A percentile compares a stretch with the other conserved stretches of the same genome.
Evolutionary conservation across 148 eudicot species (phyloP).

Genomic region (Vaccinium darrowii): DNA sequence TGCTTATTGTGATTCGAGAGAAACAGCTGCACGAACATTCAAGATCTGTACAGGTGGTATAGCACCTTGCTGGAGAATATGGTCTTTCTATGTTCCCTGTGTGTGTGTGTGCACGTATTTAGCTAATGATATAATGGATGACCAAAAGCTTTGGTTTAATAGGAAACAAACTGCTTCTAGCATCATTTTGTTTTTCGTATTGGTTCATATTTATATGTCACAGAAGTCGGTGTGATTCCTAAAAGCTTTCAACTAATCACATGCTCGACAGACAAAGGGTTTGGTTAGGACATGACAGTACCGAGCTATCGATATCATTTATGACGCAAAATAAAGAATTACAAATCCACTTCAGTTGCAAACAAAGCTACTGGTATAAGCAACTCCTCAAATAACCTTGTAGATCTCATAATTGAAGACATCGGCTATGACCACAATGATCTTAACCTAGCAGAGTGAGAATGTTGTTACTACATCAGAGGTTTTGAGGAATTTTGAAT

Average conservation of each 20-base stretch:
- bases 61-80: not conserved
- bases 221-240: not conserved
- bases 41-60: not conserved
- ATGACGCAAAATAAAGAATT: not conserved
- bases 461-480: not conserved
- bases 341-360: not conserved
- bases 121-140: not conserved
- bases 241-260: not conserved
- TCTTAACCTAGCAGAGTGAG: not conserved
- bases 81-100: not conserved
- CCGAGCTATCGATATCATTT: not conserved
- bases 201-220: not conserved
- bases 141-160: not conserved
- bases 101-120: not conserved
- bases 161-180: not conserved
- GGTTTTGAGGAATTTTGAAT: conserved; percentile 1
- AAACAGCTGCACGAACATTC: not conserved
- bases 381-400: not conserved
- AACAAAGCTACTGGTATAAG: not conserved
- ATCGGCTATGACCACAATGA: not conserved
- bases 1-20: not conserved
- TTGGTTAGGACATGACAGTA: not conserved
- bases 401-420: not conserved
- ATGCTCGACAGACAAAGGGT: not conserved
- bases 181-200: not conserved